Base-by-base conservation (phyloP, 208 protist species). In the Trypanosoma cruzi region DNA sequence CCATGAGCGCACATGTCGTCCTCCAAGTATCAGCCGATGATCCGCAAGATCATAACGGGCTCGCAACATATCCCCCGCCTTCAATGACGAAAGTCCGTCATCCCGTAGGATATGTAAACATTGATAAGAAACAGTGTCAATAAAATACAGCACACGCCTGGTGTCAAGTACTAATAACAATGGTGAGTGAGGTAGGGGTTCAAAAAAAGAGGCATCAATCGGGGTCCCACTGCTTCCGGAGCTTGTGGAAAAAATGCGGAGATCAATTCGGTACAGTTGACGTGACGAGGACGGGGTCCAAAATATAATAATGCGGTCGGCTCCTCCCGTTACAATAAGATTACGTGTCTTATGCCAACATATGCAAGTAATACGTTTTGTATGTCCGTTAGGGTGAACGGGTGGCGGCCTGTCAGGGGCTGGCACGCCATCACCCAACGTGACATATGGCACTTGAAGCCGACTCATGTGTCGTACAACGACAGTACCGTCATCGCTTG, bases 121-220 rank as follows among this genome's bases (percentile, higher is more conserved):
- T 57, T 81, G 68, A 29, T 79, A 86, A 8, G 64, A 82, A 20
- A 86, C 37, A 49, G 77, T 83, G 57, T 94, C 83, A 52, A 94
- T 72, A 63, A 96, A 83, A 58, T 85, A 87, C 42, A 94, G 74
- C 7, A 85, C 76, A 29, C 86, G 86, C 37, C 77, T 76, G n/a
- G 78, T 92, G 74, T 93, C 88, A 1, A 93, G 77, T 24, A 94
- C 82, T 16, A 96, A 66, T 16, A 94, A 52, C 32, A 84, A 77
- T 37, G 90, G 55, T 13, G 65, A 79, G 7, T 84, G 62, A 14
- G 11, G 70, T 32, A 62, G 73, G 13, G 56, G 48, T 52, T 83
- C 65, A 54, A 92, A 80, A 64, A 96, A 86, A 55, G 85, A 88
- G 20, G 92, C 71, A 66, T 93, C 90, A 32, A 96, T 63, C 0